phyloP scores from a whole-genome alignment of 306 rosid species.

The Inga laurina region DNA sequence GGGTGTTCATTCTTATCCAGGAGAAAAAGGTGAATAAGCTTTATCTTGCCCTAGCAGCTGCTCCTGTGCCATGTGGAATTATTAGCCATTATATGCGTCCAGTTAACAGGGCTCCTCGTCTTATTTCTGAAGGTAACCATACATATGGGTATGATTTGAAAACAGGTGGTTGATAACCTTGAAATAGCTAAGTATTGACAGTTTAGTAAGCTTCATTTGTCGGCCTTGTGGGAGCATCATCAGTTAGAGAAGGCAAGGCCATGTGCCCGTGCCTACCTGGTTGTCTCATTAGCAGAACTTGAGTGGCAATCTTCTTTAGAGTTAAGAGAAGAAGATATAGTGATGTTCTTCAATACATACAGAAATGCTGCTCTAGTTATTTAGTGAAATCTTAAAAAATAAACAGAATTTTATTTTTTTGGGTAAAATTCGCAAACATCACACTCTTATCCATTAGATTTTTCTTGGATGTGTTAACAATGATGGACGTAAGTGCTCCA shows the following conservation, averaged over 20 bases:
- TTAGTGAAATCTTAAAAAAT: neutral
- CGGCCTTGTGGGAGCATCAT: slow-evolving; percentile 12
- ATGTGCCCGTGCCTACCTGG: slow-evolving; percentile 22
- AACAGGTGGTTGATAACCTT: slow-evolving; percentile 21
- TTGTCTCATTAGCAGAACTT: slow-evolving; percentile 13
- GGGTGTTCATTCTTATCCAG: slow-evolving; percentile 41
- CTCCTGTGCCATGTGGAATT: slow-evolving; percentile 72
- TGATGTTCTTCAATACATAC: neutral
- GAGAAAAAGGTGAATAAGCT: slow-evolving; percentile 87
- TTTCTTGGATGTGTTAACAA: slow-evolving; percentile 15
- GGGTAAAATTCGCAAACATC: slow-evolving; percentile 21
- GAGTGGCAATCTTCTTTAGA: slow-evolving; percentile 1
- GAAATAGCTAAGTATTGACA: slow-evolving; percentile 18
- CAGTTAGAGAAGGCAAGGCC: slow-evolving; percentile 25
- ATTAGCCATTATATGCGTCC: slow-evolving; percentile 94
- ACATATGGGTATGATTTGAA: slow-evolving; percentile 12
- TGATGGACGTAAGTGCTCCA: slow-evolving; percentile 3
- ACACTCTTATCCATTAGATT: slow-evolving; percentile 5
- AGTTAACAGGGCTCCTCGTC: slow-evolving; percentile 77
- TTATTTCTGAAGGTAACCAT: slow-evolving; percentile 70
- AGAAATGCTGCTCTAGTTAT: neutral
- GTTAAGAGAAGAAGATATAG: slow-evolving; percentile 5
- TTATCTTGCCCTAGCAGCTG: slow-evolving; percentile 89
- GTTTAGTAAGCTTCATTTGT: slow-evolving; percentile 18
- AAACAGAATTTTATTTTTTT: neutral